Base-by-base conservation (phyloP, 768 basidiomycete species). In the Lentinula lateritia region DNA sequence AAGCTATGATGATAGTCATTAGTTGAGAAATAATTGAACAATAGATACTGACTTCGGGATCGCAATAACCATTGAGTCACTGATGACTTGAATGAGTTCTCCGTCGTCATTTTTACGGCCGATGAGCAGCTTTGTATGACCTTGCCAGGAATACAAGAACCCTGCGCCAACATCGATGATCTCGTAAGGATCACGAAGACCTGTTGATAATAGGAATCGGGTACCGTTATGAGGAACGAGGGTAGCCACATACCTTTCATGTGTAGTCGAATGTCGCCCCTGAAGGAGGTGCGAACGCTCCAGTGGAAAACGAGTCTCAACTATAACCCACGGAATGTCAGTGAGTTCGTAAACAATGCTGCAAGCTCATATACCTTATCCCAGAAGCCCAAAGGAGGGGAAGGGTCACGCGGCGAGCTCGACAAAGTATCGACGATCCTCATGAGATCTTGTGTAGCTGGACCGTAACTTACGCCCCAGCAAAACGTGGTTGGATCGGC, bases 361-460 rank as follows among this genome's bases (percentile, higher is more conserved):
- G 9, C 10, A 41, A 13, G 39, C 67, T 4, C 62, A 63, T 78
- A 66, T 62, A 90, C 87, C 81, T 97, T 98, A 72, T 98, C 95
- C 95, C 95, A 97, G 71, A 97, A 96, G 6, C 94, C 95, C 63
- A 96, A 68, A 9, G 83, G 80, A 12, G 92, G 90, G 2, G 93
- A 95, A 20, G 84, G 79, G 73, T 98, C 95, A 50, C 84, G 81
- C 54, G 92, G 84, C 18, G 90, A 79, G 64, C 86, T 86, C 2
- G 90, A 84, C 58, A 98, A 69, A 2, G 88, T 88, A 61, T 97
- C 95, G 32, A 98, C 69, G 18, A 95, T 80, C 50, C 86, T 83
- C 80, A 92, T 87, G 50, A 97, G 71, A 69, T 97, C 95, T 69
- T 95, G 92, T 23, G 92, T 90, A 1, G 87, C 89, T 16, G 94